These are phyloP conservation scores for Microsporum canis DNA, from an alignment of 2,329 filamentous ascomycete species.

Conservation along the genomic window DNA sequence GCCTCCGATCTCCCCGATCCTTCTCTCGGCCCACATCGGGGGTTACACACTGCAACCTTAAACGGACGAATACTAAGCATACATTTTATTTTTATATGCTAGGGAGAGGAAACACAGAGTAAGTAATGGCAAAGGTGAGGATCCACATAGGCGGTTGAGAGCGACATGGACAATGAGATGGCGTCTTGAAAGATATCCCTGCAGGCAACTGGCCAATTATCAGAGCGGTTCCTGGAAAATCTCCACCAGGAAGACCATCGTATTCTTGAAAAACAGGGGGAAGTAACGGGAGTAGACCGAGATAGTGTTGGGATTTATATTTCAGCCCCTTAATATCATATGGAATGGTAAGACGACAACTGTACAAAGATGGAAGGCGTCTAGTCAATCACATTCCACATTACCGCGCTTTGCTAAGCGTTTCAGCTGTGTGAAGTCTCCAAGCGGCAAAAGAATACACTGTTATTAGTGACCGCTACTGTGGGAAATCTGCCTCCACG, in stretches of 20 bases:
- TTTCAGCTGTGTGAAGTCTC: neutral
- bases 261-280: neutral
- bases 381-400: neutral
- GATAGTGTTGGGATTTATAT: neutral
- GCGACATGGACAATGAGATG: neutral
- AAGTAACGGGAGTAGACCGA: neutral
- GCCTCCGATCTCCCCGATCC: neutral
- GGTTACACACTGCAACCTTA: constrained; percentile 3
- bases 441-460: neutral
- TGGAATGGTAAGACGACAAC: neutral
- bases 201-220: neutral
- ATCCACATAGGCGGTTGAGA: neutral
- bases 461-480: neutral
- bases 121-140: neutral
- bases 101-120: neutral
- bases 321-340: neutral
- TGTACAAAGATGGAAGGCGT: neutral
- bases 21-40: constrained; percentile 1
- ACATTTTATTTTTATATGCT: neutral
- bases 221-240: neutral
- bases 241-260: neutral
- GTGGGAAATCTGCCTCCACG: neutral
- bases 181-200: neutral
- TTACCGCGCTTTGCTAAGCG: neutral
- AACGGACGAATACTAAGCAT: neutral